Conservation (phyloP, 306 rosid species). For the Lablab purpureus region DNA sequence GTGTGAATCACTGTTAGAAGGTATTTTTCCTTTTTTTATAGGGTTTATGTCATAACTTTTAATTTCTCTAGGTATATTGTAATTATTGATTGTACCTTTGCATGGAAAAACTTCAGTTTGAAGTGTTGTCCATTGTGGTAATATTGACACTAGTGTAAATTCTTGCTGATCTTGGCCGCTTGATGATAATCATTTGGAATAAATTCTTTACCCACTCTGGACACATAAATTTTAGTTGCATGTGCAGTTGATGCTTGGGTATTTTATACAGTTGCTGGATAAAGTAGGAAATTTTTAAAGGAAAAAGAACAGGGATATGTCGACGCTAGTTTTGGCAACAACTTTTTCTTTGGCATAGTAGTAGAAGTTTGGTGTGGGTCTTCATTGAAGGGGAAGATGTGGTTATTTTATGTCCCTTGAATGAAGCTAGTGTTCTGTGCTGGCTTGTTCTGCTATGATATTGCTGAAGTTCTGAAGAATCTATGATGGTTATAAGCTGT, state of each 20-base stretch:
- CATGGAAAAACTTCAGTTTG: constrained; percentile 4
- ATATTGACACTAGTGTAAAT: constrained; percentile 3
- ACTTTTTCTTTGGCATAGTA: constrained; percentile 29
- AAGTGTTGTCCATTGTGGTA: constrained; percentile 25
- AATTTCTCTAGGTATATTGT: not conserved
- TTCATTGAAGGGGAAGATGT: not conserved
- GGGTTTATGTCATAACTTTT: not conserved
- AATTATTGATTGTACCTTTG: constrained; percentile 4
- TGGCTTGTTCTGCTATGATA: not conserved
- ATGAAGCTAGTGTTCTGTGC: not conserved
- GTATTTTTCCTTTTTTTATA: constrained; percentile 48
- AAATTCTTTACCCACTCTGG: constrained; percentile 12
- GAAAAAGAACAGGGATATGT: not conserved
- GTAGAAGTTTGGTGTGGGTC: constrained; percentile 18
- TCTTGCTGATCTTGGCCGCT: not conserved
- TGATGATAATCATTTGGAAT: constrained; percentile 25
- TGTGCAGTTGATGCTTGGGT: constrained; percentile 18
- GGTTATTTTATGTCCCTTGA: constrained; percentile 13
- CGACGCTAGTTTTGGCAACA: constrained; percentile 25
- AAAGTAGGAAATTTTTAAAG: not conserved
- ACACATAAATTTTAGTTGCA: not conserved
- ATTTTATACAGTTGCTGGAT: constrained; percentile 15
- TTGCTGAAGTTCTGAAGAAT: not conserved
- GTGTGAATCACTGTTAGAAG: constrained; percentile 90
- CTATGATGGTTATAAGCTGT: constrained; percentile 3